A percentile compares a stretch with the other conserved stretches of the same genome.
phyloP scores from a whole-genome alignment of 2,329 filamentous ascomycete species.

The Fusarium agapanthi region DNA sequence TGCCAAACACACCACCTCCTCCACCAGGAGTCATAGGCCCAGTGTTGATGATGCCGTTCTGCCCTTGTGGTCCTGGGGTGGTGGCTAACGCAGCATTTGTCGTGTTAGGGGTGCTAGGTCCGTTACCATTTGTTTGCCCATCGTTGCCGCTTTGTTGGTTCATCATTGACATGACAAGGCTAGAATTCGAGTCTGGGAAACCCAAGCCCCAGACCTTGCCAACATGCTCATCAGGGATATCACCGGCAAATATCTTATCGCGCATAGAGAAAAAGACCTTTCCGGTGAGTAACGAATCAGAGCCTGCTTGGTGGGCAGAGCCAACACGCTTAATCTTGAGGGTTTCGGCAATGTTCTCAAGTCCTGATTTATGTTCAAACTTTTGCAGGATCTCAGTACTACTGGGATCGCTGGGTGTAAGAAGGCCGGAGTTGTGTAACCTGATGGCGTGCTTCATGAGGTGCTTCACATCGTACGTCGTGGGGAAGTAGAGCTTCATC shows the following conservation, averaged over 20 bases:
- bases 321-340: constrained; percentile 91
- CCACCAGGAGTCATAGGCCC: constrained; percentile 82
- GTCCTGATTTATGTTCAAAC: constrained; percentile 87
- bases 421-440: constrained; percentile 69
- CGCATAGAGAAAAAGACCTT: constrained; percentile 95
- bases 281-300: constrained; percentile 91
- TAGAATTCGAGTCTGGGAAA: constrained; percentile 71
- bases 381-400: constrained; percentile 81
- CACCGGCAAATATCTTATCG: constrained; percentile 85
- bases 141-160: constrained; percentile 47
- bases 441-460: constrained; percentile 89
- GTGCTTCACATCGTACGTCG: constrained; percentile 95
- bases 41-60: constrained; percentile 64
- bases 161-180: constrained; percentile 50
- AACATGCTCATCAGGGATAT: constrained; percentile 81
- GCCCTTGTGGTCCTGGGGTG: constrained; percentile 59
- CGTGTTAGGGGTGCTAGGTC: constrained; percentile 75
- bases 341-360: constrained; percentile 93
- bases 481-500: constrained; percentile 92
- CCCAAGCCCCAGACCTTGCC: constrained; percentile 95
- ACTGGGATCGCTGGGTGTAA: constrained; percentile 69
- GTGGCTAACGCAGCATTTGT: constrained; percentile 59
- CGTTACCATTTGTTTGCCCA: constrained; percentile 48
- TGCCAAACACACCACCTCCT: constrained; percentile 78
- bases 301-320: constrained; percentile 89